A percentile compares a stretch with the other conserved stretches of the same genome.
Evolutionary conservation across 768 basidiomycete genomes (phyloP).

Genomic region (Leccinum truebloodii): DNA sequence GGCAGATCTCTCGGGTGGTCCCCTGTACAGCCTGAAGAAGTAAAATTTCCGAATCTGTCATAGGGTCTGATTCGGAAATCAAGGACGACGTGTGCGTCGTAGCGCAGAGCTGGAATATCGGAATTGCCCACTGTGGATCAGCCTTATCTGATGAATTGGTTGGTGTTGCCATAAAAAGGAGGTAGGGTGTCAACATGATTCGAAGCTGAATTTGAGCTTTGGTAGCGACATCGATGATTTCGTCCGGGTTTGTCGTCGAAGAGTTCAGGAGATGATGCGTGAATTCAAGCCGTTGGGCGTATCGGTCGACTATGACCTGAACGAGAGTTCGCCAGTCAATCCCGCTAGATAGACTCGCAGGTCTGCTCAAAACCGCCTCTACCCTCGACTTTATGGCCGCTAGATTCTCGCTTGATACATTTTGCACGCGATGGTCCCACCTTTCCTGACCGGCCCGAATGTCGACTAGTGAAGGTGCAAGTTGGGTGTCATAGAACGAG

Average conservation of each 20-base stretch:
- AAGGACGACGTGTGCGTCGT: slow-evolving; percentile 26
- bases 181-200: slow-evolving; percentile 32
- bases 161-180: slow-evolving; percentile 18
- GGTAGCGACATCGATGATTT: slow-evolving; percentile 8
- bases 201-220: slow-evolving; percentile 27
- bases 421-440: slow-evolving; percentile 32
- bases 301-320: slow-evolving; percentile 33
- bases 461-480: slow-evolving; percentile 32
- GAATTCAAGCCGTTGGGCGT: slow-evolving; percentile 32
- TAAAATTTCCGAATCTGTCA: slow-evolving; percentile 33
- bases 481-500: slow-evolving; percentile 39
- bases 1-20: slow-evolving; percentile 47
- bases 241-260: slow-evolving; percentile 1
- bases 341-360: slow-evolving; percentile 24
- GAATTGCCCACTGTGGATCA: slow-evolving; percentile 29
- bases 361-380: slow-evolving; percentile 7
- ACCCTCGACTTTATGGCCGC: slow-evolving; percentile 6
- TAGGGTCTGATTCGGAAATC: neutral
- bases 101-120: slow-evolving; percentile 33
- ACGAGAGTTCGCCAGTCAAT: slow-evolving; percentile 37
- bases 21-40: slow-evolving; percentile 32
- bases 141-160: neutral
- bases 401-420: slow-evolving; percentile 29
- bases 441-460: slow-evolving; percentile 28
- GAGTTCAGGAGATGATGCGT: slow-evolving; percentile 24